Evolutionary conservation across 2,329 filamentous ascomycete genomes (phyloP), one percentile per base, ranked within the genome.

Genomic region (Ophiobolus disseminans): DNA sequence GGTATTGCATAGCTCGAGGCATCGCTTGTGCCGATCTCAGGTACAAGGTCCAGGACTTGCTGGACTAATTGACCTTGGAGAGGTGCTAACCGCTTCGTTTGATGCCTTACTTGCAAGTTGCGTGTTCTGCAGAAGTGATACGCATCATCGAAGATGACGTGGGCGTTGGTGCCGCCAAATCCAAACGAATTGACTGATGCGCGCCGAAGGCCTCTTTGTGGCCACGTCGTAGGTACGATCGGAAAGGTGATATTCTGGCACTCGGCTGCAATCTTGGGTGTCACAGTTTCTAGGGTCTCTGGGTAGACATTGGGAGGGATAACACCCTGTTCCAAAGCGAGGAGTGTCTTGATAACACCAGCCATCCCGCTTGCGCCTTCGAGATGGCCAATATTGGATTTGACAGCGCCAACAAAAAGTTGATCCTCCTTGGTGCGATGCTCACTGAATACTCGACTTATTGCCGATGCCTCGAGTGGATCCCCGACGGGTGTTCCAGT

Each of bases 401-500:
- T 60, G 54, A 39, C 49, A 28, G 23, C 48, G n/a, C 6, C 42
- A 17, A 45, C 23, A 26, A 10, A 37, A 44, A 78, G 75, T 1
- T 70, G 63, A 81, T 59, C 84, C 81, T 68, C 1, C 31, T 60
- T 63, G 2, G 67, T 63, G 14, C 40, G 23, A 3, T 36, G 41
- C 3, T 40, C 30, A 1, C 39, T 36, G 38, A 60, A 57, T 2
- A 32, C 19, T 2, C 25, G 14, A 2, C 37, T 38, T 13, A 62
- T 42, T 3, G 50, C 53, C 10, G 23, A 40, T 2, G 45, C 43
- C 28, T 67, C 62, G 3, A 50, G 49, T 2, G 61, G 48, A 41
- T 67, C 64, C 10, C 58, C 55, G 3, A 78, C 80, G 36, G 77
- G 74, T 1, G 83, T 86, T 3, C 83, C 83, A 0, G 83, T 86